Evolutionary conservation across 495 filamentous ascomycete species (phyloP), one percentile per base, ranked within the genome.

Genomic region (Saxispiralis lemnorum): DNA sequence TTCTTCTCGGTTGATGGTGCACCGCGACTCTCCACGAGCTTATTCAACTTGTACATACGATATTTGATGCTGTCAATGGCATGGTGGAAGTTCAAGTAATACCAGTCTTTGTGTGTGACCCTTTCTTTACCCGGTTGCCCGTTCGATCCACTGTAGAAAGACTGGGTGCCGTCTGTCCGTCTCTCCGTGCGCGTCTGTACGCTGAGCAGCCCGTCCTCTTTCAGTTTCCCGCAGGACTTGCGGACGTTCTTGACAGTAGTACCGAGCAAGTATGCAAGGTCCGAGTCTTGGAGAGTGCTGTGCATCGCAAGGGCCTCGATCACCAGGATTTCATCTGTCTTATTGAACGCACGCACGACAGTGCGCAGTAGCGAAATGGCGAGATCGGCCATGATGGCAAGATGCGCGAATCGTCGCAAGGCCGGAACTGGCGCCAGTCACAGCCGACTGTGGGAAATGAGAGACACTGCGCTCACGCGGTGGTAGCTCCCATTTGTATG

Each of bases 21-120:
- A 43, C 82, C 79, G 45, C 80, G 76, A 12, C 73, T 70, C 57
- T 93, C 84, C 49, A 96, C 84, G 16, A 74, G 75, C 56, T 84
- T 80, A 41, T 83, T 83, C 45, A 94, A 66, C 39, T 74, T 73
- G 58, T 84, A 83, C 41, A 94, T 77, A 50, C 83, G 79, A 66
- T 80, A 99, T 55, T 99, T 99, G 66, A 94, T 86, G 12, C 85
- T 86, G 60, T 99, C 89, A 59, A 99, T 81, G 43, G 86, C 82
- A 31, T 81, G 82, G 41, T 88, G 84, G 53, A 89, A 85, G 55
- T 94, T 84, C 63, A 99, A 83, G 63, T 81, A 99, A 63, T 92
- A 99, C 66, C 93, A 95, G 40, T 87, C 93, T 35, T 41, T 38
- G 35, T 55, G 40, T 12, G 43, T 48, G 18, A 46, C n/a, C 9